These are phyloP conservation scores for Lichtheimia ornata DNA, from an alignment of 371 early-diverging fungal genomes.

Conservation along the genomic window DNA sequence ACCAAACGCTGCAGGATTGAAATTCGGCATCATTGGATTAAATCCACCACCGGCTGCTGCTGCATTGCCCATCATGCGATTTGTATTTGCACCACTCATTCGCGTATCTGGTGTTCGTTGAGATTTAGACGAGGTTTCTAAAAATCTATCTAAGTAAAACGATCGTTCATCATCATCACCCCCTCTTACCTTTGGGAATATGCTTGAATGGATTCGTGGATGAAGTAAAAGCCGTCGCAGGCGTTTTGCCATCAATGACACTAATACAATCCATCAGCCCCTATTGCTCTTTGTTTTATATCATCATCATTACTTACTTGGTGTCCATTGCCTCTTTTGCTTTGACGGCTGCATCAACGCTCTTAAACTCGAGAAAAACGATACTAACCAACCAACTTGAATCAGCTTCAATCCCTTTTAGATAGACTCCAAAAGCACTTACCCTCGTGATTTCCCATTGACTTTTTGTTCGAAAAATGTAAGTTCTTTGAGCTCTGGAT, in stretches of 20 bases:
- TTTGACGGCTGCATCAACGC: slow-evolving; percentile 34
- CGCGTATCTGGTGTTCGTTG: slow-evolving; percentile 17
- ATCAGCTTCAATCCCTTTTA: neutral
- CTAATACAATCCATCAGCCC: slow-evolving; percentile 11
- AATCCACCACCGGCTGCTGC: slow-evolving; percentile 17
- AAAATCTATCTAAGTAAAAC: neutral
- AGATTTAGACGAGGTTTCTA: slow-evolving; percentile 35
- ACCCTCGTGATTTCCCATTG: slow-evolving; percentile 70
- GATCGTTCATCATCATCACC: neutral
- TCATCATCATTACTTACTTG: slow-evolving; percentile 27
- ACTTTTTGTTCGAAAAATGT: slow-evolving; percentile 65
- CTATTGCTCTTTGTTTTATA: neutral
- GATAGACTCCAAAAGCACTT: slow-evolving; percentile 3
- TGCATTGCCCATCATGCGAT: slow-evolving; percentile 18
- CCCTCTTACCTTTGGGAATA: slow-evolving; percentile 47
- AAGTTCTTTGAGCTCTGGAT: slow-evolving; percentile 42
- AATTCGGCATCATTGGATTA: slow-evolving; percentile 11
- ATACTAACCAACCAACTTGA: slow-evolving; percentile 24
- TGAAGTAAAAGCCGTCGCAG: slow-evolving; percentile 36
- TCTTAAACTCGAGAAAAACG: slow-evolving; percentile 52
- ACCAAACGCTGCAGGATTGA: too few species aligned
- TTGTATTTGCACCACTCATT: slow-evolving; percentile 9
- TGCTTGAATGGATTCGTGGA: slow-evolving; percentile 49
- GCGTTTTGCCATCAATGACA: slow-evolving; percentile 40
- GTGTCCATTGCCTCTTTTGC: slow-evolving; percentile 46